Conservation (phyloP, 305 asterid species). For the Solanum hybrid region DNA sequence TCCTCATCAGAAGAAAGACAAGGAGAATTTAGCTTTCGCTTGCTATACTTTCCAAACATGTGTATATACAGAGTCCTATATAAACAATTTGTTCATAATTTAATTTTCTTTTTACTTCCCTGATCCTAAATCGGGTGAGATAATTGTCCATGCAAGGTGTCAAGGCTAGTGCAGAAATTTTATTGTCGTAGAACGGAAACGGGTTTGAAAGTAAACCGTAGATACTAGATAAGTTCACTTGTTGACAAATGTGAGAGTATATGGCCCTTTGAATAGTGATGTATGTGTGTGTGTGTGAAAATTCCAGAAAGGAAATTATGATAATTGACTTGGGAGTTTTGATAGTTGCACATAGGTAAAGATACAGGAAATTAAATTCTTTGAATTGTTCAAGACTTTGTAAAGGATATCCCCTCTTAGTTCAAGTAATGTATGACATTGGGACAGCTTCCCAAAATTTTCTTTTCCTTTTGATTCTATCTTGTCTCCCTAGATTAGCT, state of each 20-base stretch:
- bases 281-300: background rate
- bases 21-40: background rate
- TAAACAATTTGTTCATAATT: background rate
- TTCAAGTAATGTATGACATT: background rate
- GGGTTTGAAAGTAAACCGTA: background rate
- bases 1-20: background rate
- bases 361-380: background rate
- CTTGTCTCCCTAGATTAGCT: background rate
- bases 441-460: background rate
- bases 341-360: background rate
- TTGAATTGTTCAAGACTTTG: background rate
- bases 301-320: background rate
- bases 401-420: background rate
- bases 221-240: background rate
- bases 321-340: background rate
- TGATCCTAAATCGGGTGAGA: background rate
- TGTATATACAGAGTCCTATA: background rate
- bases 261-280: background rate
- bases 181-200: background rate
- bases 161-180: background rate
- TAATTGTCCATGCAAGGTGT: background rate
- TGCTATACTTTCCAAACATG: background rate
- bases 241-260: background rate
- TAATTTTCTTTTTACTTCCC: background rate
- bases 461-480: background rate